Evolutionary conservation across 1,284 basidiomycete species (phyloP).

Genomic region (Trametes pubescens): DNA sequence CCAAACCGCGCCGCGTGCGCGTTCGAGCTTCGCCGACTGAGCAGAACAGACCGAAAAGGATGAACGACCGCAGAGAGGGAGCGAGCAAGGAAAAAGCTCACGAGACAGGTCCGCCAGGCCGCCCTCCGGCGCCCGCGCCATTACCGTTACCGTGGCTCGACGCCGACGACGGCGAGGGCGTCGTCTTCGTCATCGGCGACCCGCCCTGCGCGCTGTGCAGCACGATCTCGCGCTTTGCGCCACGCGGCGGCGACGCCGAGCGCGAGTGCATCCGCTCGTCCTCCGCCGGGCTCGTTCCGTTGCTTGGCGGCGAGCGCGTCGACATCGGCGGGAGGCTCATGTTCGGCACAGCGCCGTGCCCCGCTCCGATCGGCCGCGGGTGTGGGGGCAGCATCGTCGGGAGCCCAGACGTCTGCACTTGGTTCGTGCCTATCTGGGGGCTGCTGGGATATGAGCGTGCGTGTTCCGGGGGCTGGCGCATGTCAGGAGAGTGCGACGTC

Average conservation of each 20-base stretch:
- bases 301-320: conserved; percentile 64
- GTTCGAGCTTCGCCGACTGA: conserved; percentile 24
- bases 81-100: conserved; percentile 25
- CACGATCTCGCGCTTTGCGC: conserved; percentile 58
- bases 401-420: conserved; percentile 37
- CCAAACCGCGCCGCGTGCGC: conserved; percentile 22
- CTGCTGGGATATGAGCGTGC: conserved; percentile 56
- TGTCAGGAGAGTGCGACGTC: conserved; percentile 62
- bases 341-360: conserved; percentile 29
- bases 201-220: conserved; percentile 53
- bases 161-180: conserved; percentile 50
- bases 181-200: conserved; percentile 40
- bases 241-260: conserved; percentile 50
- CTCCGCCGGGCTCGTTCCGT: conserved; percentile 55
- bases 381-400: conserved; percentile 71
- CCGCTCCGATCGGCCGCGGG: conserved; percentile 69
- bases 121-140: conserved; percentile 6
- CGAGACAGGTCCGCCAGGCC: conserved; percentile 27
- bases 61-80: conserved; percentile 24
- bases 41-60: conserved; percentile 14
- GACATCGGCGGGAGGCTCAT: conserved; percentile 69
- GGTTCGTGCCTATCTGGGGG: conserved; percentile 42
- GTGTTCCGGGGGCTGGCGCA: conserved; percentile 51
- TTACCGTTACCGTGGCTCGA: conserved; percentile 34
- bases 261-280: conserved; percentile 45